Conservation (phyloP, 2,329 filamentous ascomycete genomes). For the Xylaria sp. region DNA sequence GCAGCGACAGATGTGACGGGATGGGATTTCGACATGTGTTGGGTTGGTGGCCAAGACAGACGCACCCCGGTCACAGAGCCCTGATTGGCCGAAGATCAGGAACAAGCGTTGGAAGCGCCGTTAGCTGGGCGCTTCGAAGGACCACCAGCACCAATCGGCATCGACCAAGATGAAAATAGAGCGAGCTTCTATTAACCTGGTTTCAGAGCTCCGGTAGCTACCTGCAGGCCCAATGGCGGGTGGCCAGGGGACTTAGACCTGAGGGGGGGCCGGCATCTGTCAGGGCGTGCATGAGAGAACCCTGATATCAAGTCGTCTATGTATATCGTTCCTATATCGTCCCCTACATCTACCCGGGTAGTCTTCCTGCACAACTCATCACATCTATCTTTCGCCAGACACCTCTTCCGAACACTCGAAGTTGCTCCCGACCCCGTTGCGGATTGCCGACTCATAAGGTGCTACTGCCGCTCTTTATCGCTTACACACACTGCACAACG, state of each 20-base stretch:
- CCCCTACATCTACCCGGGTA: conserved; percentile 25
- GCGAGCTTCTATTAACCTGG: conserved; percentile 41
- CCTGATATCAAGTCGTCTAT: conserved; percentile 32
- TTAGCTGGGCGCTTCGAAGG: conserved; percentile 44
- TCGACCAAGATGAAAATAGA: conserved; percentile 39
- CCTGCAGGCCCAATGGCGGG: conserved; percentile 40
- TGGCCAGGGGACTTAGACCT: conserved; percentile 11
- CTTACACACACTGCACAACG: conserved; percentile 6
- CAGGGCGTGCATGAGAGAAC: conserved; percentile 41
- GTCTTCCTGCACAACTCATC: conserved; percentile 43
- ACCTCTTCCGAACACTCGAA: conserved; percentile 31
- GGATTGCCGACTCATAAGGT: conserved; percentile 23
- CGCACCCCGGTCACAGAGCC: conserved; percentile 35
- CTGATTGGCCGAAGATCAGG: conserved; percentile 35
- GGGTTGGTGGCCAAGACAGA: conserved; percentile 36
- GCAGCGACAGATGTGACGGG: conserved; percentile 46
- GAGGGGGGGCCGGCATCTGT: conserved; percentile 35
- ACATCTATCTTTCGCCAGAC: conserved; percentile 34
- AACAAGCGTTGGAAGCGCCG: conserved; percentile 37
- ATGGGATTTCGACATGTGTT: conserved; percentile 32
- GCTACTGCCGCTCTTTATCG: conserved; percentile 15
- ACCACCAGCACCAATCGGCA: conserved; percentile 41
- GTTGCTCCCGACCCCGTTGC: conserved; percentile 23
- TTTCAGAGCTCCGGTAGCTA: conserved; percentile 37
- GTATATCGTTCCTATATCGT: conserved; percentile 7